Base-by-base conservation (phyloP, 2,329 filamentous ascomycete genomes). In the Colletotrichum salicis region DNA sequence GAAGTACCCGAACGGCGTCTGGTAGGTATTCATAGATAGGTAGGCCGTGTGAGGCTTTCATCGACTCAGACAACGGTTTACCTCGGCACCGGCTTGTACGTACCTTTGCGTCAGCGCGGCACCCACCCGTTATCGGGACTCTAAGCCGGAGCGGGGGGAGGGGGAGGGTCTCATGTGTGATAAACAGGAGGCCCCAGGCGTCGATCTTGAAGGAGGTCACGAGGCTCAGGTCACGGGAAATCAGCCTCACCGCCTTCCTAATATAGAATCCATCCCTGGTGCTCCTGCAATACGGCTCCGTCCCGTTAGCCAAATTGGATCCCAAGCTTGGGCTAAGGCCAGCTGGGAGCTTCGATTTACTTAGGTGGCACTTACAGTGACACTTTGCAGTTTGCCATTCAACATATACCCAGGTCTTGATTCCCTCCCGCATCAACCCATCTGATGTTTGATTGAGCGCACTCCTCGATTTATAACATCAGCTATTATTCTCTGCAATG, bases 11-110 rank as follows among this genome's bases (percentile, higher is more conserved):
- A 41, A 41, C 15, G 15, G 15, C 3, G 15, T 41, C 13, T 41
- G 37, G 15, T 7, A 41, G 37, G 15, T 7, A 41, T 41, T 8
- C 15, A 41, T 41, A 19, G 37, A 15, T 41, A 41, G 37, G 6
- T 6, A 41, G 35, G 35, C 35, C 3, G 15, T 41, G 13, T 41
- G 37, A 41, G 37, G 37, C 37, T 41, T 41, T 41, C 37, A 41
- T 41, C 15, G 37, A 19, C 37, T 19, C 37, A 13, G 1, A 24
- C 12, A 31, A 33, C 19, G 8, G 29, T 35, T 22, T 63, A 63
- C 60, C 60, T 63, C 60, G 60, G 60, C 60, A 54, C 37, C 60
- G 24, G n/a, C 19, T 11, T 24, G 7, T 62, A 62, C 60, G 59
- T 61, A 52, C 27, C 27, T 51, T 12, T 15, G 24, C 12, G 27